Conservation (phyloP, 176 grass and related monocot genomes). For the Olyra latifolia region DNA sequence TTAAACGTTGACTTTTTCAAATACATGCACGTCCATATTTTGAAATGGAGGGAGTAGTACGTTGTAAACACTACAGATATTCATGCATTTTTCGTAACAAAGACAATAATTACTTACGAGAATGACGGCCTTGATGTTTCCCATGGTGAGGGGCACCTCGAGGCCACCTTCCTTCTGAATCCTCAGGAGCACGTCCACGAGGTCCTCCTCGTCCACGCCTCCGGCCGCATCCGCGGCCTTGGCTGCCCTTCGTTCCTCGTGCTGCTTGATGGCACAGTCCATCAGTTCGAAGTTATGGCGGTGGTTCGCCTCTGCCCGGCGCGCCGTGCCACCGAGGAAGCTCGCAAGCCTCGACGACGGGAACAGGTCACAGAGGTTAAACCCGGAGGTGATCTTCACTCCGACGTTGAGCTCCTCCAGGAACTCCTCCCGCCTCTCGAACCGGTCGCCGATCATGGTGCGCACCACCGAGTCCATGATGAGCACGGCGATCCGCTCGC, state of each 20-base stretch:
- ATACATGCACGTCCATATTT: no score
- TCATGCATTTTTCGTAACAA: no score
- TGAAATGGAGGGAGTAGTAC: no score
- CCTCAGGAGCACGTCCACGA: not conserved
- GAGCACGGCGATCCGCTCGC: slow-evolving; percentile 24
- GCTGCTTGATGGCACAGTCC: slow-evolving; percentile 9
- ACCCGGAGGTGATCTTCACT: not conserved
- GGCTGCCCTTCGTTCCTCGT: not conserved
- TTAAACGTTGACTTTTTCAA: no score
- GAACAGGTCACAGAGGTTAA: slow-evolving; percentile 28
- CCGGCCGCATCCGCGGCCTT: not conserved
- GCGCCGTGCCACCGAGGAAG: not conserved
- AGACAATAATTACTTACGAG: not conserved
- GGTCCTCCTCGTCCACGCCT: not conserved
- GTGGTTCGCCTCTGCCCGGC: not conserved
- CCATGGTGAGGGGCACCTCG: not conserved
- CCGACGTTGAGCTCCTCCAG: not conserved
- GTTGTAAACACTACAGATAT: no score
- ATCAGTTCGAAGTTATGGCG: not conserved
- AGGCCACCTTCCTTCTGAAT: not conserved
- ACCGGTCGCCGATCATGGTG: slow-evolving; percentile 36
- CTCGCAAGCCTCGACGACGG: slow-evolving; percentile 19
- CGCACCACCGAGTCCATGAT: slow-evolving; percentile 16
- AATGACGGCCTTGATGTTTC: not conserved
- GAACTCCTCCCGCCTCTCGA: slow-evolving; percentile 11